phyloP scores from a whole-genome alignment of 2,329 filamentous ascomycete genomes.

The Simplicillium aogashimaense region DNA sequence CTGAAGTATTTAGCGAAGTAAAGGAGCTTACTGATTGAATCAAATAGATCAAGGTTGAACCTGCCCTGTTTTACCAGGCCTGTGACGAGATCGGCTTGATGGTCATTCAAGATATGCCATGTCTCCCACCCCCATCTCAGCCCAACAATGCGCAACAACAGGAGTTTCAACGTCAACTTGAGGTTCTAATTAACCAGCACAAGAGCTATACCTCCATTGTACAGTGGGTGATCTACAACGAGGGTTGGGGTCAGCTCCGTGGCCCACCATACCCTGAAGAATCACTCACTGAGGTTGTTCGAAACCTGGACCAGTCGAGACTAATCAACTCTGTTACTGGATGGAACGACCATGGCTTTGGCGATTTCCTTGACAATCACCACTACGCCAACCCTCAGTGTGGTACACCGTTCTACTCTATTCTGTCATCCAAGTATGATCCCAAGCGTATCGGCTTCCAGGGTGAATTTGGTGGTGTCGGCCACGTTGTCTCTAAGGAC shows the following conservation, averaged over 20 bases:
- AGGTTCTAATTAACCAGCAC: slow-evolving; percentile 50
- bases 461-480: slow-evolving; percentile 63
- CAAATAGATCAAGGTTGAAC: slow-evolving; percentile 54
- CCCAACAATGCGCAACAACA: slow-evolving; percentile 41
- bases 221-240: slow-evolving; percentile 62
- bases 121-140: slow-evolving; percentile 29
- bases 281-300: slow-evolving; percentile 42
- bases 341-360: slow-evolving; percentile 59
- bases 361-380: slow-evolving; percentile 62
- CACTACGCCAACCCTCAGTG: slow-evolving; percentile 65
- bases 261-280: slow-evolving; percentile 43
- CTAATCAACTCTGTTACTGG: slow-evolving; percentile 54
- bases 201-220: slow-evolving; percentile 56
- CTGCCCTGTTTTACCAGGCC: slow-evolving; percentile 57
- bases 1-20: neutral
- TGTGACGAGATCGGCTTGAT: slow-evolving; percentile 57
- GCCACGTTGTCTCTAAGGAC: slow-evolving; percentile 52
- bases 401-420: slow-evolving; percentile 58
- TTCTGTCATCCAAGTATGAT: slow-evolving; percentile 44
- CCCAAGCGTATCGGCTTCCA: slow-evolving; percentile 54
- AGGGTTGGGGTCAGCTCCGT: slow-evolving; percentile 57
- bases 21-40: too few species aligned
- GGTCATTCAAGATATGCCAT: slow-evolving; percentile 65
- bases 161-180: slow-evolving; percentile 56
- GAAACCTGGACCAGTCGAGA: slow-evolving; percentile 50